Evolutionary conservation across 2,329 filamentous ascomycete genomes (phyloP).

Genomic region (Neonectria hederae): DNA sequence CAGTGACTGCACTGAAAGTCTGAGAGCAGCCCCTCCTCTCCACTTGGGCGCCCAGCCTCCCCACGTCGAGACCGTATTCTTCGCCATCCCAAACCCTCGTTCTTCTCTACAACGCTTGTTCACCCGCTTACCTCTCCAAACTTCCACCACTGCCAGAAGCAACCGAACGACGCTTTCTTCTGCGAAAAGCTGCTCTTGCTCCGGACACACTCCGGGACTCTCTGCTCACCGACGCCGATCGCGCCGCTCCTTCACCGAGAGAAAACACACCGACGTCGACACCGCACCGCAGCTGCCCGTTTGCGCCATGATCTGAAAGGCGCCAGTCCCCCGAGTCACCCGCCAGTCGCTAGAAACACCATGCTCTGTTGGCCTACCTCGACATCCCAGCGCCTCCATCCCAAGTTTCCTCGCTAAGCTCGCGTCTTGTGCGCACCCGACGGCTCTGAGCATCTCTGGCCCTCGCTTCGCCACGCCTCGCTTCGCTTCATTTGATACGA

Average conservation of each 20-base stretch:
- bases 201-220: neutral
- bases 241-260: neutral
- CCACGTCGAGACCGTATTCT: slow-evolving; percentile 25
- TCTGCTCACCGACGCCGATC: neutral
- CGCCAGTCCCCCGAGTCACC: slow-evolving; percentile 14
- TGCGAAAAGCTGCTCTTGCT: neutral
- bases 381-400: slow-evolving; percentile 13
- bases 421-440: slow-evolving; percentile 24
- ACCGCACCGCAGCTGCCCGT: neutral
- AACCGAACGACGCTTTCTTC: neutral
- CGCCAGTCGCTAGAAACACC: slow-evolving; percentile 18
- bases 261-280: neutral
- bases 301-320: slow-evolving; percentile 25
- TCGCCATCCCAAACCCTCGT: slow-evolving; percentile 18
- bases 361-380: slow-evolving; percentile 31
- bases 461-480: neutral
- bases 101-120: slow-evolving; percentile 1
- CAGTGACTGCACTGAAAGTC: neutral
- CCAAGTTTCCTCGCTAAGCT: slow-evolving; percentile 22
- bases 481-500: slow-evolving; percentile 3
- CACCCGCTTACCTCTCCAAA: neutral
- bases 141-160: slow-evolving; percentile 1
- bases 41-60: slow-evolving; percentile 27
- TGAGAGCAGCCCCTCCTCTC: slow-evolving; percentile 21
- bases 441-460: neutral